These are phyloP conservation scores for Trypanosoma theileri DNA, from an alignment of 208 protist genomes.

Conservation along the genomic window DNA sequence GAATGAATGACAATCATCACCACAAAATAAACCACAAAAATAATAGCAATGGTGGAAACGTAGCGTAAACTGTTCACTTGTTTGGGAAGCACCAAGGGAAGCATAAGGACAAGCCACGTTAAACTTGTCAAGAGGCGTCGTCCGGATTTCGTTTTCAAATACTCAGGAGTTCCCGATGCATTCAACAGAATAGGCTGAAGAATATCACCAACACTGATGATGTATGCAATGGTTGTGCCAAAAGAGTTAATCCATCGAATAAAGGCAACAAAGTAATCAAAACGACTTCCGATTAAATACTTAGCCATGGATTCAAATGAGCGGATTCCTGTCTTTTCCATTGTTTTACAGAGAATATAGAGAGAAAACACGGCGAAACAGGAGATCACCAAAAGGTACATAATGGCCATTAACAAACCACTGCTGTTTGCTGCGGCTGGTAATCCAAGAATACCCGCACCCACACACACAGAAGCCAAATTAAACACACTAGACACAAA, in stretches of 20 bases:
- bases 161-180: conserved; percentile 34
- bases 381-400: conserved; percentile 62
- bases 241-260: conserved; percentile 66
- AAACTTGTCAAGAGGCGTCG: conserved; percentile 38
- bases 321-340: conserved; percentile 50
- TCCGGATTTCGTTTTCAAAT: conserved; percentile 40
- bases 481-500: conserved; percentile 32
- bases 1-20: conserved; percentile 59
- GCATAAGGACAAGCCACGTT: conserved; percentile 60
- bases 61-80: conserved; percentile 80
- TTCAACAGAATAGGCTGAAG: conserved; percentile 49
- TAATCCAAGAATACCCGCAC: conserved; percentile 44
- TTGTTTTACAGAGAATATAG: conserved; percentile 43
- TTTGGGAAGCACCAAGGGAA: conserved; percentile 72
- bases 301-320: conserved; percentile 60
- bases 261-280: conserved; percentile 70
- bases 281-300: conserved; percentile 43
- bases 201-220: conserved; percentile 64
- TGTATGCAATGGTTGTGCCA: conserved; percentile 72
- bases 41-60: conserved; percentile 59
- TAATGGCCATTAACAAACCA: conserved; percentile 40
- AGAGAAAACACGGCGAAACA: conserved; percentile 64
- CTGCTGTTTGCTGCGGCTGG: conserved; percentile 35
- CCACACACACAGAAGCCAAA: conserved; percentile 35
- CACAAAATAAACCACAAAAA: conserved; percentile 77